Conservation (phyloP, 2,329 filamentous ascomycete species). For the Aspergillus pseudotamarii region DNA sequence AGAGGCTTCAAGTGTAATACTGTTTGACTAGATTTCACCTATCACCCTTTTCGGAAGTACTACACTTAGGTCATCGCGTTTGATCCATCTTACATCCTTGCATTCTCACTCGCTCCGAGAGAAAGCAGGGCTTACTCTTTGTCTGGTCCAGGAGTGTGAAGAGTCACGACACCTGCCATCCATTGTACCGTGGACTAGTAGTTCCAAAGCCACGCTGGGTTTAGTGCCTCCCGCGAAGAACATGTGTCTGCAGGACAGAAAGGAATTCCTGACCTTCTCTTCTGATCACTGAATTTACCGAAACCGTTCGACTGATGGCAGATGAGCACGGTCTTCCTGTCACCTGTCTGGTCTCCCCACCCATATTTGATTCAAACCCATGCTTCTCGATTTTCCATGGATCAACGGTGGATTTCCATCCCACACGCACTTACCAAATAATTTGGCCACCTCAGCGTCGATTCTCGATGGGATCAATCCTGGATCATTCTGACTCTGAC, state of each 20-base stretch:
- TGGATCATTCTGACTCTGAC: not conserved
- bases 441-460: not conserved
- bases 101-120: not conserved
- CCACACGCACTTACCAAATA: not conserved
- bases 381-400: not conserved
- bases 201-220: not conserved
- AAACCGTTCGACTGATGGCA: not conserved
- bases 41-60: not conserved
- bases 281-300: not conserved
- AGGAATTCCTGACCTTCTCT: constrained; percentile 7
- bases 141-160: not conserved
- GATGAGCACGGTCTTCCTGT: not conserved
- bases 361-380: not conserved
- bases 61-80: constrained; percentile 1
- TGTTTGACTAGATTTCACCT: not conserved
- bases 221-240: not conserved
- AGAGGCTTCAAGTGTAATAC: not conserved
- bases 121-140: not conserved
- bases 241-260: constrained; percentile 1
- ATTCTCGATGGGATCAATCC: not conserved
- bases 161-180: not conserved
- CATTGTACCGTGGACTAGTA: no score
- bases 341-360: not conserved
- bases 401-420: not conserved
- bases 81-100: not conserved